Evolutionary conservation across 257 asterid genomes (phyloP), one percentile per base, ranked within the genome.

Genomic region (Rauvolfia tetraphylla): DNA sequence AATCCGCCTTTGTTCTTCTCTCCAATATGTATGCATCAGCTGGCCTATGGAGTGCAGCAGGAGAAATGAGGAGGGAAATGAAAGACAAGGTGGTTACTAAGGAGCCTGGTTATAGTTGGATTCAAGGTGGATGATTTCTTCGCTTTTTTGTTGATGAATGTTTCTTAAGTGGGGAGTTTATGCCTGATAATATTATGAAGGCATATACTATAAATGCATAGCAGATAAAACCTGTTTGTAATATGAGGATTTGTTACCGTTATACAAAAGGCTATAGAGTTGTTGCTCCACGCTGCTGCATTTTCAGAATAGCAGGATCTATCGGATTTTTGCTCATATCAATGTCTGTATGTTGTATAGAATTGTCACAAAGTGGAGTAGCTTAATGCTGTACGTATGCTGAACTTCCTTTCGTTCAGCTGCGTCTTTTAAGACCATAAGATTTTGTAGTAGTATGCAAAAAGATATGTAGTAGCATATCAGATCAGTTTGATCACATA

Each of bases 41-140:
- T 33, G 79, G 73, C 41, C 75, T 58, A 72, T 80, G 79, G 76
- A 75, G 23, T 48, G 31, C 65, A 20, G 79, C 71, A 23, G 46
- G 72, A 70, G 76, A 75, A 33, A 46, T 75, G 48, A 75, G 79
- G 69, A 48, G 44, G n/a, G 67, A 79, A 75, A 79, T 79, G 83
- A 75, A 59, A 51, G 76, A 59, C 25, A 49, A 69, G 36, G 29
- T 33, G 49, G 73, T 75, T 58, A 59, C 34, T 42, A 80, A 80
- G 68, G 79, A 75, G 76, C 79, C 83, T 7, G 79, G 79, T 39
- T 57, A 59, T 46, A 79, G 83, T 79, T 74, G 79, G 79, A 70
- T 79, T 56, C 73, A 75, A 75, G 68, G 68, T 56, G 63, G 27
- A 46, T 62, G 38, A 74, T 27, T 59, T 20, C 36, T 11, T 38